Evolutionary conservation across 78 protist species (phyloP), one percentile per base, ranked within the genome.

Genomic region (Dictyostelium intermedium): DNA sequence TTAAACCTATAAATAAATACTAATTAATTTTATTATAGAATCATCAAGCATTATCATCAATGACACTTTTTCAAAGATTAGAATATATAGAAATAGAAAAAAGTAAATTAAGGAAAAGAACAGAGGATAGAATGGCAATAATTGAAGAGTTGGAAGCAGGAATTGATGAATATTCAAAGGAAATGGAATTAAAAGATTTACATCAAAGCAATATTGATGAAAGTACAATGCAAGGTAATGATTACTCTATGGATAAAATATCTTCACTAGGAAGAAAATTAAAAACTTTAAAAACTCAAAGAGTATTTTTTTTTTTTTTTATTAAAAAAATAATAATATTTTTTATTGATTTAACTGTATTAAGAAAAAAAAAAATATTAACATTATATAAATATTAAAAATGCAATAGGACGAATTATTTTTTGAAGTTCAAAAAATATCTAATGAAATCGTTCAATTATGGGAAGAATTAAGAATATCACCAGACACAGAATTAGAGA

Each of bases 401-500:
- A 14, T 23, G 39, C 0, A 20, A 63, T 66, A 89, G 94, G 73
- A 89, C 34, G 87, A 78, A 81, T 23, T 77, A 78, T 89, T 89
- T 89, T 63, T 20, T 13, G 73, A 78, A n/a, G 63, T 89, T 63
- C 47, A 69, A 50, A 60, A 89, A 69, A 20, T 89, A 35, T 89
- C 79, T 25, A 53, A 34, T 34, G 73, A 66, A n/a, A 89, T 89
- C 5, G 41, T 41, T 8, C 80, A 69, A 50, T 70, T 89, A 27
- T 89, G 94, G 94, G 45, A 76, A 34, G 94, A 89, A 80, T 69
- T 89, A 47, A 89, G 94, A 35, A 41, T 89, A 18, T 69, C 94
- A 80, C 94, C 94, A 80, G 94, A 89, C 7, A 89, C 87, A 18
- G 94, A 89, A 34, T 89, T 89, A 66, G 94, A 89, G 82, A 61